Percentiles rank a stretch among this genome's conserved stretches.
These are phyloP conservation scores for Mrakia gelida DNA, from an alignment of 768 basidiomycete species.

Conservation along the genomic window DNA sequence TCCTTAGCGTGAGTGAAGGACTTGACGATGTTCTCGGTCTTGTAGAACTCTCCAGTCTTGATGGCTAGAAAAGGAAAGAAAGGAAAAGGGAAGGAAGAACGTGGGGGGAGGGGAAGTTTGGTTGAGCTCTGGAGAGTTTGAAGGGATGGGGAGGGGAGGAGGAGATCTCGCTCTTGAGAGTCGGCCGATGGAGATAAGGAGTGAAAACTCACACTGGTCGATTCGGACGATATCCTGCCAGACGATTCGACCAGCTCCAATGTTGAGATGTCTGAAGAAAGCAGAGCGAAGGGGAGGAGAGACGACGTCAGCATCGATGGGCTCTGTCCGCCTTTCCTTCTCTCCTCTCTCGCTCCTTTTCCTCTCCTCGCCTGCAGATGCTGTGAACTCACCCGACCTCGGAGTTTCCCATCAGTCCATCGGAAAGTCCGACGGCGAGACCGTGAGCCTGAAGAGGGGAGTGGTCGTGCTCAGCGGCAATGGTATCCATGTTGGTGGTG, in stretches of 20 bases:
- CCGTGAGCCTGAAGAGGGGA: conserved; percentile 77
- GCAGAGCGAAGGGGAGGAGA: neutral
- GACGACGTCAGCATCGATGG: neutral
- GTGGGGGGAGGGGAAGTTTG: neutral
- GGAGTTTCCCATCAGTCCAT: conserved; percentile 96
- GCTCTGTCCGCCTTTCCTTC: neutral
- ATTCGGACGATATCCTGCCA: conserved; percentile 98
- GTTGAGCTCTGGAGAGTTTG: neutral
- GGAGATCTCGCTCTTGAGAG: neutral
- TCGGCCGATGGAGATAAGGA: neutral
- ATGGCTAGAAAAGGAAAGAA: conserved; percentile 50
- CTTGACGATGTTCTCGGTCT: conserved; percentile 65
- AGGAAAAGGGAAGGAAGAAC: neutral
- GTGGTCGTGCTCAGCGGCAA: conserved; percentile 69
- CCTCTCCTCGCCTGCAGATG: neutral
- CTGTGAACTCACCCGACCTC: conserved; percentile 95
- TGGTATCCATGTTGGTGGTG: conserved; percentile 84
- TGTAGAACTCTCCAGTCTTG: conserved; percentile 80
- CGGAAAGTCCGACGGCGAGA: conserved; percentile 83
- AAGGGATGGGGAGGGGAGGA: neutral
- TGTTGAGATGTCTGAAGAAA: conserved; percentile 72
- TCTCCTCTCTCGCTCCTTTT: neutral
- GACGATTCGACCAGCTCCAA: conserved; percentile 88
- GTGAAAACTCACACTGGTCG: conserved; percentile 57
- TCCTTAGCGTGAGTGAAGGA: conserved; percentile 74